phyloP scores from a whole-genome alignment of 345 rosid species.

The Aquilaria sinensis region DNA sequence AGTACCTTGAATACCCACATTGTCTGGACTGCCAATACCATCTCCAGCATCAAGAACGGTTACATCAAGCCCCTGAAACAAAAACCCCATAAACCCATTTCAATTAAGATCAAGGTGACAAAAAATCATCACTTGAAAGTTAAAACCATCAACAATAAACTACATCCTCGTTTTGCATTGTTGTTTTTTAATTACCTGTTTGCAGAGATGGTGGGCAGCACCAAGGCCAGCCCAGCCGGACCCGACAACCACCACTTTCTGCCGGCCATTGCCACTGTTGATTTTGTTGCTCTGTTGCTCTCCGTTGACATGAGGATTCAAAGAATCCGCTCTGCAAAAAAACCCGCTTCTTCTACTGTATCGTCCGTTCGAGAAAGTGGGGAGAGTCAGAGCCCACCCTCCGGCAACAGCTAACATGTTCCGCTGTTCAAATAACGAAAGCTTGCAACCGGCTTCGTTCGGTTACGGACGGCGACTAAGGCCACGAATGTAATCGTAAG shows the following conservation, averaged over 20 bases:
- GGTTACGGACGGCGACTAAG: too few relatives aligned
- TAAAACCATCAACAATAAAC: neutral
- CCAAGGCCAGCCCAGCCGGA: constrained; percentile 69
- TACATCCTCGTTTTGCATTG: neutral
- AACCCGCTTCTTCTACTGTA: constrained; percentile 11
- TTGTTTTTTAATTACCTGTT: constrained; percentile 25
- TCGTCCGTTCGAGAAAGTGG: constrained; percentile 3
- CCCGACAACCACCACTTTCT: constrained; percentile 47
- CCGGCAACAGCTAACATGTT: constrained; percentile 25
- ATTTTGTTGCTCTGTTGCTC: constrained; percentile 1
- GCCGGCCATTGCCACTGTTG: constrained; percentile 14
- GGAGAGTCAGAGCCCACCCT: constrained; percentile 11
- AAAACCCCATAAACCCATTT: constrained; percentile 4
- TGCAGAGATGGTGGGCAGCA: constrained; percentile 57
- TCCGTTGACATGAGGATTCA: constrained; percentile 16
- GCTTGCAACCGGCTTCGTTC: too few relatives aligned
- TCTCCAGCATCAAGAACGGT: constrained; percentile 47
- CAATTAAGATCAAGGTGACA: neutral
- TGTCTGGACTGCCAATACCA: constrained; percentile 38
- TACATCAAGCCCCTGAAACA: constrained; percentile 49
- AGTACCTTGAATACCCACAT: constrained; percentile 50
- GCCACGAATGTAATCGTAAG: too few relatives aligned
- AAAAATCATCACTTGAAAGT: neutral
- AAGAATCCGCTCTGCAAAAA: constrained; percentile 18
- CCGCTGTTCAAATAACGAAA: neutral